Evolutionary conservation across 176 grass and related monocot species (phyloP), one percentile per base, ranked within the genome.

Genomic region (Bonia amplexicaulis): DNA sequence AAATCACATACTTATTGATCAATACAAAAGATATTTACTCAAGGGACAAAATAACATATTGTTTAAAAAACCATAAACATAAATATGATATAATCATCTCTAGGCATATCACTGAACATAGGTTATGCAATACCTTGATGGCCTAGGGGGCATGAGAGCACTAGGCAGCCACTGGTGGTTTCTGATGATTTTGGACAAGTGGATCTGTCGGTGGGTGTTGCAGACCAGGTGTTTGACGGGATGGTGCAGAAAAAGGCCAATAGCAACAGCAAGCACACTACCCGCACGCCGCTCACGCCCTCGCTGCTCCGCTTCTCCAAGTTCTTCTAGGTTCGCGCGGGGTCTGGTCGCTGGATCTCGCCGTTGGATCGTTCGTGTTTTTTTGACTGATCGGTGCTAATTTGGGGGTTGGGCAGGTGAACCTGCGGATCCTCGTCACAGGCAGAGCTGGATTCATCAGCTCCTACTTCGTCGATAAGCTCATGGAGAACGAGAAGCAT

Each of bases 401-500:
- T 45, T 71, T 44, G 37, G 78, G 22, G 57, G 2, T 39, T 54
- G 47, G 46, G 67, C 87, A 99, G 97, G 92, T 93, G 23, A 99
- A 99, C 87, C 46, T 99, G 82, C 41, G 97, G 74, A 99, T 99
- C 87, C 84, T 99, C 12, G 97, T 99, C 87, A 99, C 92, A 2
- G 97, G 97, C 27, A 92, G 97, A 65, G 97, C 97, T 58, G 97
- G 97, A 27, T 99, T 99, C 89, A 99, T 99, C 81, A 92, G 97
- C 68, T 99, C 97, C 6, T 93, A 99, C 87, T 69, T 99, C 82
- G 97, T 99, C 40, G 97, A 99, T 86, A 99, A 80, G 87, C 91
- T 99, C 81, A 99, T 99, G 97, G 97, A 99, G 82, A 99, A 99
- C 84, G 97, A 99, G 89, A 99, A 99, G 89, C 41, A 99, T 68